phyloP scores from a whole-genome alignment of 176 grass and related monocot species.

The Pontederia paniculata region DNA sequence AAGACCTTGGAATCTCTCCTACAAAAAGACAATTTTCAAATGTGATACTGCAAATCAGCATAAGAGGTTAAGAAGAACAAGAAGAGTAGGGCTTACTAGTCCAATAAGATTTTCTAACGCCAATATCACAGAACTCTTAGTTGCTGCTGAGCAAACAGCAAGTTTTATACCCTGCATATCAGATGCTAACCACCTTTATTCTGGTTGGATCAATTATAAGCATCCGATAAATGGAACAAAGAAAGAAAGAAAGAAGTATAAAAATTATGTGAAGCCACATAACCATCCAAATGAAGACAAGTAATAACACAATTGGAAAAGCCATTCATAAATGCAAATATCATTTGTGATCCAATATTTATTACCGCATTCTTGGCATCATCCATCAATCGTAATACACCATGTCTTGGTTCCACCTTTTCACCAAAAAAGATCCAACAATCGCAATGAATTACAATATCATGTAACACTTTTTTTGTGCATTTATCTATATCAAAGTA shows the following conservation, averaged over 20 bases:
- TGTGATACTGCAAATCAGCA: neutral
- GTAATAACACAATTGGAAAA: too few species aligned
- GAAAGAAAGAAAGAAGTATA: neutral
- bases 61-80: conserved; percentile 13
- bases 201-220: neutral
- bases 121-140: conserved; percentile 89
- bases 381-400: conserved; percentile 81
- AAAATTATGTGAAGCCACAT: neutral
- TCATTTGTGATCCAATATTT: neutral
- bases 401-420: conserved; percentile 74
- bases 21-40: conserved; percentile 8
- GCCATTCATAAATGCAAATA: too few species aligned
- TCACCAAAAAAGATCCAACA: conserved; percentile 10
- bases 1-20: conserved; percentile 72
- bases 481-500: neutral
- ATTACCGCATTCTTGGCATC: conserved; percentile 98
- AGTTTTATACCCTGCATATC: conserved; percentile 82
- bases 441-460: conserved; percentile 5
- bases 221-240: neutral
- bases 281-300: too few species aligned
- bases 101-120: conserved; percentile 90
- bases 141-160: conserved; percentile 94
- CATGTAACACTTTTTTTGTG: neutral
- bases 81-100: conserved; percentile 46
- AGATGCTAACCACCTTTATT: neutral